phyloP scores from a whole-genome alignment of 129 eudicot species.

The Tanacetum coccineum region DNA sequence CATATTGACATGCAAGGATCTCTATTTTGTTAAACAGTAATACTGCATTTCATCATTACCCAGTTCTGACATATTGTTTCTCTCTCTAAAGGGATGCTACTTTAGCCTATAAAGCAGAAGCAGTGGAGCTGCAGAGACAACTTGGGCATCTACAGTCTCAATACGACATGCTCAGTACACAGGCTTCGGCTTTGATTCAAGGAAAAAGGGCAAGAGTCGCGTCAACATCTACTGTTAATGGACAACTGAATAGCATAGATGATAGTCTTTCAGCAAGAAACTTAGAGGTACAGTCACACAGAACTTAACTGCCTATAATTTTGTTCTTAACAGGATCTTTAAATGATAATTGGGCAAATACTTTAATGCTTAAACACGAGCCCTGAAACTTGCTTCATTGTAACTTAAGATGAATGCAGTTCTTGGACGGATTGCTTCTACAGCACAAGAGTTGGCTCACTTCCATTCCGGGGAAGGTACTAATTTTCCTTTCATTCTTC shows the following conservation, averaged over 20 bases:
- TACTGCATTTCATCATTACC: too few relatives aligned
- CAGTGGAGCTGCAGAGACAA: slow-evolving; percentile 83
- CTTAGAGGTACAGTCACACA: slow-evolving; percentile 54
- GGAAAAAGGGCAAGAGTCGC: slow-evolving; percentile 96
- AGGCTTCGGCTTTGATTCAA: slow-evolving; percentile 80
- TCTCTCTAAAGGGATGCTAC: slow-evolving; percentile 69
- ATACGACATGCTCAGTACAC: slow-evolving; percentile 84
- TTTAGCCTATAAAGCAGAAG: slow-evolving; percentile 72
- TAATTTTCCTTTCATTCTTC: background rate
- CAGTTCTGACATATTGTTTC: slow-evolving; percentile 10
- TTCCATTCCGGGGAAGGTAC: slow-evolving; percentile 98
- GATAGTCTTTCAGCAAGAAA: slow-evolving; percentile 86
- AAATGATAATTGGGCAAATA: slow-evolving; percentile 1
- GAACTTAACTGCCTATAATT: background rate
- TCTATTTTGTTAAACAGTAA: background rate
- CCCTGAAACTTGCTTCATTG: slow-evolving; percentile 29
- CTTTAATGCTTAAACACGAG: background rate
- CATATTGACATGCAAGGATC: too few relatives aligned
- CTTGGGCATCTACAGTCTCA: slow-evolving; percentile 82
- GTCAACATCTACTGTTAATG: slow-evolving; percentile 80
- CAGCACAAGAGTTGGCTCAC: slow-evolving; percentile 90
- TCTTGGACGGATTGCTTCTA: slow-evolving; percentile 89
- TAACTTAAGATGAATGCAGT: slow-evolving; percentile 81
- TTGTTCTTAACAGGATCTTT: slow-evolving; percentile 20
- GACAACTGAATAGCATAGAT: slow-evolving; percentile 63